Percentiles rank a stretch among this genome's conserved stretches.
Conservation (phyloP, 83 land plant genomes). For the Diphasiastrum complanatum region DNA sequence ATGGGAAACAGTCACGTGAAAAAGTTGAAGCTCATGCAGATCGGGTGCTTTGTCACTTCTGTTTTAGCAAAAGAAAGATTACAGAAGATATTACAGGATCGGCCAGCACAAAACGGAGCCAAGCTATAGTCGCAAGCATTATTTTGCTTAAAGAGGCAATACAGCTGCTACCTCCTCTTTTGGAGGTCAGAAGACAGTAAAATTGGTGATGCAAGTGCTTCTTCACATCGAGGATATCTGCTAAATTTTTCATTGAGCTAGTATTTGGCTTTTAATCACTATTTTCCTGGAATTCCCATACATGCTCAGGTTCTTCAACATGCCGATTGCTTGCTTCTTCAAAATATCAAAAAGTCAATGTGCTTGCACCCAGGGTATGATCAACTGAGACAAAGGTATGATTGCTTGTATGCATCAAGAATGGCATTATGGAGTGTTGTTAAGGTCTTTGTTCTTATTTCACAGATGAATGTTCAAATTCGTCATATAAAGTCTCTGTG, state of each 20-base stretch:
- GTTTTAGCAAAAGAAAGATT: conserved; percentile 62
- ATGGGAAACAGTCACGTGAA: too few species aligned
- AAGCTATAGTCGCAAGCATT: conserved; percentile 58
- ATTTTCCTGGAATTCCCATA: too few species aligned
- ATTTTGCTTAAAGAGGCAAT: conserved; percentile 82
- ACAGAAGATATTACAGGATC: conserved; percentile 38
- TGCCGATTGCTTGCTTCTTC: conserved; percentile 66
- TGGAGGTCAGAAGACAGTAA: conserved; percentile 60
- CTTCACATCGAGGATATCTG: too few species aligned
- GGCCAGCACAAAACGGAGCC: conserved; percentile 50
- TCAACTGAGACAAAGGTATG: conserved; percentile 55
- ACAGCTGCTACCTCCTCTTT: conserved; percentile 72
- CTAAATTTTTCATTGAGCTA: not conserved
- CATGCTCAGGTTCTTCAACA: conserved; percentile 72
- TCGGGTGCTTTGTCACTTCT: conserved; percentile 82
- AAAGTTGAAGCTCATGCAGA: conserved; percentile 31
- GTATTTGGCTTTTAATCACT: conserved; percentile 10
- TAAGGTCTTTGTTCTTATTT: too few species aligned
- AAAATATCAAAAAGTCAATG: conserved; percentile 57
- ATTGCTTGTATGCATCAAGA: too few species aligned
- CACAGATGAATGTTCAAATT: too few species aligned
- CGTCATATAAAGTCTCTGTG: too few species aligned
- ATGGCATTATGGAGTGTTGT: too few species aligned
- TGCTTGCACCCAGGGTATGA: conserved; percentile 61
- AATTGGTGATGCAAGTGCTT: too few species aligned